Evolutionary conservation across 768 basidiomycete genomes (phyloP).

Genomic region (Suillus tomentosus): DNA sequence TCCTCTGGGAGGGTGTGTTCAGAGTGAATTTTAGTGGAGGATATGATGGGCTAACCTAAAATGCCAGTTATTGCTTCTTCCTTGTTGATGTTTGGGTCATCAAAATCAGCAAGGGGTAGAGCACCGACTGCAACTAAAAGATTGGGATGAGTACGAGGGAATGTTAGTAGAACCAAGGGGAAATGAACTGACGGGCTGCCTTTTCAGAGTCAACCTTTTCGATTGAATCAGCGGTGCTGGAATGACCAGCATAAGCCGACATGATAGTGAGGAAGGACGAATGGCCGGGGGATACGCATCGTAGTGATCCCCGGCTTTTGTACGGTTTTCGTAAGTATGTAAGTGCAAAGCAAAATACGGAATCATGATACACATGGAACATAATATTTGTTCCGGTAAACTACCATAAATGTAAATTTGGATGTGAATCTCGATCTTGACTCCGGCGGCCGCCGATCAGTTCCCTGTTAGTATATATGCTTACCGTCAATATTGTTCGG

Average conservation of each 20-base stretch:
- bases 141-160: background rate
- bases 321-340: background rate
- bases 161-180: background rate
- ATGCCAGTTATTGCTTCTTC: slow-evolving; percentile 25
- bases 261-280: slow-evolving; percentile 14
- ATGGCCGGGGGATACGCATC: background rate
- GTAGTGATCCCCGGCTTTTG: background rate
- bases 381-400: background rate
- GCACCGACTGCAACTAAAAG: background rate
- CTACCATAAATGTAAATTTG: background rate
- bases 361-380: background rate
- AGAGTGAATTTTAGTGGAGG: background rate
- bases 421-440: background rate
- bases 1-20: slow-evolving; percentile 32
- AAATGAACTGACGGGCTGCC: background rate
- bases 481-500: no score
- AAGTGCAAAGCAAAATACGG: background rate
- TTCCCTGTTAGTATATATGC: no score
- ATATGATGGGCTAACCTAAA: background rate
- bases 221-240: slow-evolving; percentile 20
- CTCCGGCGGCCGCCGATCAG: background rate
- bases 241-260: slow-evolving; percentile 22
- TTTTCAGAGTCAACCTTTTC: slow-evolving; percentile 25
- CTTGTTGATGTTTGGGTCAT: slow-evolving; percentile 49
- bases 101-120: slow-evolving; percentile 34